phyloP scores from a whole-genome alignment of 129 eudicot genomes.

The Lonicera japonica region DNA sequence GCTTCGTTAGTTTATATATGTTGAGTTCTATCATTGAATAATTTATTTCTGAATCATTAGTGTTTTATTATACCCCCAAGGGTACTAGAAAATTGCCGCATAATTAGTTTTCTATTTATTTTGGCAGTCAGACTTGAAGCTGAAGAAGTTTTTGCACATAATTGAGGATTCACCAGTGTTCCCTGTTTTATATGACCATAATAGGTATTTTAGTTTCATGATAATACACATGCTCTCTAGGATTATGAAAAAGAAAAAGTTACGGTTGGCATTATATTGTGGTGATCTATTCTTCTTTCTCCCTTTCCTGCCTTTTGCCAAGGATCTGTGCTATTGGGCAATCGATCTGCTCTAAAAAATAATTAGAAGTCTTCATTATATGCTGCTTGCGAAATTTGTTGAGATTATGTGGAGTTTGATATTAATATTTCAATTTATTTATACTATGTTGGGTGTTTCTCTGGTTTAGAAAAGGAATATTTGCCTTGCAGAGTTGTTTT shows the following conservation, averaged over 20 bases:
- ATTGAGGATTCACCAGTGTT: constrained; percentile 81
- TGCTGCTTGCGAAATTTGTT: not conserved
- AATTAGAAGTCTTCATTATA: not conserved
- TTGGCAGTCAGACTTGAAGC: constrained; percentile 82
- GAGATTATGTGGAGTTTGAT: not conserved
- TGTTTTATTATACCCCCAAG: not conserved
- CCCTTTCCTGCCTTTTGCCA: not conserved
- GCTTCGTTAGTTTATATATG: not conserved
- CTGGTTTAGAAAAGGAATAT: not conserved
- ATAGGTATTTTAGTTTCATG: constrained; percentile 45
- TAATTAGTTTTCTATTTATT: constrained; percentile 14
- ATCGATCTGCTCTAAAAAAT: not conserved
- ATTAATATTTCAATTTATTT: not conserved
- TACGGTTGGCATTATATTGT: no score
- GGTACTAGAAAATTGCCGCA: not conserved
- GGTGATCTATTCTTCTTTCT: no score
- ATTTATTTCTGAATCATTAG: not conserved
- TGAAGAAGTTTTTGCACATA: constrained; percentile 90
- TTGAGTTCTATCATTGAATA: not conserved
- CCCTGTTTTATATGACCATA: constrained; percentile 77
- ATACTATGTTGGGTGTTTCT: not conserved
- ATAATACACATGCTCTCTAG: not conserved
- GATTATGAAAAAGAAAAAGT: no score
- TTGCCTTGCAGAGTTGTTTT: constrained; percentile 71
- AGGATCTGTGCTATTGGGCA: not conserved